These are phyloP conservation scores for Pleodorina starrii DNA, from an alignment of 139 green algal species.

Conservation along the genomic window DNA sequence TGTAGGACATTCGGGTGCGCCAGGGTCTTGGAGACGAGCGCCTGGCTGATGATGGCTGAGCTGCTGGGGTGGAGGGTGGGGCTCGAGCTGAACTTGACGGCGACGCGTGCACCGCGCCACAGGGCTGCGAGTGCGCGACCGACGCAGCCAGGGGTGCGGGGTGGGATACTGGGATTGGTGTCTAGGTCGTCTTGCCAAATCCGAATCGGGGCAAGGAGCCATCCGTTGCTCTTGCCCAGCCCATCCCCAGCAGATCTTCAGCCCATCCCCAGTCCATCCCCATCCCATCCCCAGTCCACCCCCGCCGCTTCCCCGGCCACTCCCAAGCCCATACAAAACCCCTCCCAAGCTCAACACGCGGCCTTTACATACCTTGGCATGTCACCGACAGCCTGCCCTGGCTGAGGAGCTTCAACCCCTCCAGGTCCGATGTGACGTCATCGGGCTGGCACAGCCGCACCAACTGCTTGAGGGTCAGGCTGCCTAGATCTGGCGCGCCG, in stretches of 20 bases:
- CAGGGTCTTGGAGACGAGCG: slow-evolving; percentile 22
- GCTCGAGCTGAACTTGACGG: slow-evolving; percentile 6
- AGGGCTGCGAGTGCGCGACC: no score
- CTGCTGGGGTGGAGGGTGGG: not conserved
- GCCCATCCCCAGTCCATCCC: no score
- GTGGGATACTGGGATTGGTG: no score
- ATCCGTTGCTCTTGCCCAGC: no score
- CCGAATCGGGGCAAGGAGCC: no score
- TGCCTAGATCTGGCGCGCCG: not conserved
- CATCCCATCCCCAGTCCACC: no score
- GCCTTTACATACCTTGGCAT: slow-evolving; percentile 10
- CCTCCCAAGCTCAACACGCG: no score
- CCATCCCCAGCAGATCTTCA: no score
- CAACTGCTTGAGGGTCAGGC: not conserved
- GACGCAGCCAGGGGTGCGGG: no score
- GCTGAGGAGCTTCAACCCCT: not conserved
- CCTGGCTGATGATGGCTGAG: slow-evolving; percentile 19
- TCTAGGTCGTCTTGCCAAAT: no score
- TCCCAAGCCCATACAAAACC: no score
- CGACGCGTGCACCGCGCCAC: slow-evolving; percentile 23
- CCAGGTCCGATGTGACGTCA: slow-evolving; percentile 2
- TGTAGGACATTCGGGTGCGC: slow-evolving; percentile 29
- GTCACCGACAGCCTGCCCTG: not conserved
- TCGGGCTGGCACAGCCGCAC: slow-evolving; percentile 9
- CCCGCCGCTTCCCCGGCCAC: no score